Conservation (phyloP, 2,329 filamentous ascomycete genomes). For the Xylaria polymorpha region DNA sequence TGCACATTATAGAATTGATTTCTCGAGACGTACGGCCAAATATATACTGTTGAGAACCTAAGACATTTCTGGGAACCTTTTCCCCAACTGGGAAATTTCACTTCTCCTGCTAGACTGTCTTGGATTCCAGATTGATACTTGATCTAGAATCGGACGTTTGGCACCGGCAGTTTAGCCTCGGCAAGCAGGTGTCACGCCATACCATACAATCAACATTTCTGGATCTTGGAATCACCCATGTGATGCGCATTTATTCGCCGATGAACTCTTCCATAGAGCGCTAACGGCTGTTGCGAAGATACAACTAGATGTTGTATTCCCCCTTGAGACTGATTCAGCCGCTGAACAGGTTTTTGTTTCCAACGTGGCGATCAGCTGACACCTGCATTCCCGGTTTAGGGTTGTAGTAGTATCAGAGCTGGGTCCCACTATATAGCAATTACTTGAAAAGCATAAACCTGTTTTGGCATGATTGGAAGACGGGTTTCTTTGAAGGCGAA, state of each 20-base stretch:
- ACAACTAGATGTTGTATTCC: background rate
- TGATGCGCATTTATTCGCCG: background rate
- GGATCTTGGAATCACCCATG: background rate
- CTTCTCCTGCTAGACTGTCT: background rate
- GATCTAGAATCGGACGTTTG: background rate
- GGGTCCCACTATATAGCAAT: background rate
- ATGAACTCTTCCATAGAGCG: background rate
- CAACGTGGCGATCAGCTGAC: background rate
- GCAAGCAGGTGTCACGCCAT: slow-evolving; percentile 19
- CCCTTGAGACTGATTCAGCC: background rate
- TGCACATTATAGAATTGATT: background rate
- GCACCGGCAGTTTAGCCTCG: slow-evolving; percentile 14
- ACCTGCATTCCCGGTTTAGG: slow-evolving; percentile 1
- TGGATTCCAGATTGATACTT: background rate
- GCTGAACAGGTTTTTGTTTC: background rate
- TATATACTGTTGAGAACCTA: background rate
- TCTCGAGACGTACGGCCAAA: background rate
- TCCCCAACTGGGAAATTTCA: background rate
- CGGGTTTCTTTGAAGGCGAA: background rate
- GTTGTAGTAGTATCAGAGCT: background rate
- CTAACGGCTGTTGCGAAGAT: background rate
- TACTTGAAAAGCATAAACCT: background rate
- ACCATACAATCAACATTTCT: background rate
- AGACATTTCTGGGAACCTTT: background rate
- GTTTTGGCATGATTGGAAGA: background rate